These are phyloP conservation scores for Ophiostoma australiae DNA, from an alignment of 2,329 filamentous ascomycete species.

Conservation along the genomic window DNA sequence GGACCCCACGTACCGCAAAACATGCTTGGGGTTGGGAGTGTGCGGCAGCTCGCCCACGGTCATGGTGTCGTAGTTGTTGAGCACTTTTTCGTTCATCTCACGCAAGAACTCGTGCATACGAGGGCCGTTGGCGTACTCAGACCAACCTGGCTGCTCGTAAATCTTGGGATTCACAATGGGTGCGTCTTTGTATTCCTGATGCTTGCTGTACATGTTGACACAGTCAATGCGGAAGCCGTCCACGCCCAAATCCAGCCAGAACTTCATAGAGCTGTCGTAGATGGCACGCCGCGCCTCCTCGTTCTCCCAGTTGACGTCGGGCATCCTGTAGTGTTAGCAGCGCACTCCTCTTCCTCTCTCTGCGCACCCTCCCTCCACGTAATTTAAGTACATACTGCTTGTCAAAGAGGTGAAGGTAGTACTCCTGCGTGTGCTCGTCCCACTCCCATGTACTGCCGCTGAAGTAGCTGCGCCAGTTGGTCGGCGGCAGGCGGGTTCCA, in stretches of 20 bases:
- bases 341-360: not conserved
- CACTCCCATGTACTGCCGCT: constrained; percentile 62
- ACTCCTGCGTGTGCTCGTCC: constrained; percentile 67
- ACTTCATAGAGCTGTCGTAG: constrained; percentile 66
- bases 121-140: constrained; percentile 63
- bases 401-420: constrained; percentile 72
- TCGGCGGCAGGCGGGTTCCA: constrained; percentile 63
- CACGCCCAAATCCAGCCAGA: constrained; percentile 72
- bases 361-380: too few species aligned
- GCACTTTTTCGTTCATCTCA: constrained; percentile 58
- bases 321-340: constrained; percentile 48
- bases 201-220: constrained; percentile 68
- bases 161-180: constrained; percentile 40
- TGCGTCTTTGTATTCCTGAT: constrained; percentile 51
- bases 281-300: constrained; percentile 62
- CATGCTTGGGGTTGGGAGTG: constrained; percentile 53
- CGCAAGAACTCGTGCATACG: constrained; percentile 62
- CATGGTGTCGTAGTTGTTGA: constrained; percentile 59
- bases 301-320: constrained; percentile 83
- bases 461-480: constrained; percentile 67
- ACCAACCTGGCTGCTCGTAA: constrained; percentile 48
- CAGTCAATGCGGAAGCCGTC: constrained; percentile 72
- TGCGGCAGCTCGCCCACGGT: constrained; percentile 66
- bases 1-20: constrained; percentile 56
- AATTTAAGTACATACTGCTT: constrained; percentile 29